Base-by-base conservation (phyloP, 192 early-diverging fungal genomes). In the Backusella liffmaniae region DNA sequence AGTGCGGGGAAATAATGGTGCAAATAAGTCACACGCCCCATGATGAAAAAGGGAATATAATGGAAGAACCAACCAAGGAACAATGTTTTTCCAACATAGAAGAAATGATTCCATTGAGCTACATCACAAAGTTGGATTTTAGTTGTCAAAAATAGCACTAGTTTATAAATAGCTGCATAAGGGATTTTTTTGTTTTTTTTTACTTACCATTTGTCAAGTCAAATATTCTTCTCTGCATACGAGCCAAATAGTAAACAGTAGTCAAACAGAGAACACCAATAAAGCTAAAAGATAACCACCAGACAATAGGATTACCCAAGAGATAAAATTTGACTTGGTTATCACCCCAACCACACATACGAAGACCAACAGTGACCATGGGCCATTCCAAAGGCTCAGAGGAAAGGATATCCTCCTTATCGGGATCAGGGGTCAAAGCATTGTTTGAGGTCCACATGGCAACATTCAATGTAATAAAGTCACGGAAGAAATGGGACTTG, bases 391-490 rank as follows among this genome's bases (percentile, higher is more conserved):
- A 87, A 0, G 98, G 96, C 36, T 84, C 73, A n/a, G 96, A 97
- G 16, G 94, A 90, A 0, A 99, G 79, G 0, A 80, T 74, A 74
- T 97, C 97, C 75, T 96, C 90, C 84, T 97, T 97, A 85, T 98
- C 95, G 5, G 91, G 93, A 82, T 98, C 95, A 5, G 96, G 96
- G 36, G 94, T 88, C 72, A 99, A 84, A 9, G 95, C 96, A 80
- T 98, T 99, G 88, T 99, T 99, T 41, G 93, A 93, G 2, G 91
- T 92, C 91, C 95, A 97, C 97, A 99, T 99, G 16, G 93, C 93
- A 13, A 93, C 90, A 77, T 98, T 98, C 73, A 98, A 85, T 80
- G 95, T 93, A 75, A 91, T 85, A 83, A 98, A 95, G 81, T 98
- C 92, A 72, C 86, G 87, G 68, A 94, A 82, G 81, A 98, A 98